phyloP scores from a whole-genome alignment of 1,284 basidiomycete genomes.

The Trichosporon ovoides region DNA sequence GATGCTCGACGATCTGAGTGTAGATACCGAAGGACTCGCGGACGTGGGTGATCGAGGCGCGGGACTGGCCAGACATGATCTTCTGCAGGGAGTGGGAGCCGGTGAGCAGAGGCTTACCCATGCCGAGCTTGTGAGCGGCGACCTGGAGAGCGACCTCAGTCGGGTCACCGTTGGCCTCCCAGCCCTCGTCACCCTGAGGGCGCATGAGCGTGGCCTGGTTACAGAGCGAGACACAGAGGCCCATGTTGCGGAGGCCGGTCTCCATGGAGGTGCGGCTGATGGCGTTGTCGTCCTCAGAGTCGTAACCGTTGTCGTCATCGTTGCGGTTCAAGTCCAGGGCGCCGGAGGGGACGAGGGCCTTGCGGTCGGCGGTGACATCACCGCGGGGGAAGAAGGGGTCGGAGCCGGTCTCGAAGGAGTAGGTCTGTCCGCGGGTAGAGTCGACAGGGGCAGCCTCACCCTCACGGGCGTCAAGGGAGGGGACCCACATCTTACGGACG shows the following conservation, averaged over 20 bases:
- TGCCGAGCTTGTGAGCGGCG: constrained; percentile 55
- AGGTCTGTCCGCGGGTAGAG: constrained; percentile 42
- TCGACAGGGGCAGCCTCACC: constrained; percentile 30
- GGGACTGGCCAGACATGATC: constrained; percentile 8
- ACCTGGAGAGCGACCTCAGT: constrained; percentile 65
- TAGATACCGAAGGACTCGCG: constrained; percentile 23
- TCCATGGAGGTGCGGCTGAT: constrained; percentile 33
- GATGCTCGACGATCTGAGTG: constrained; percentile 51
- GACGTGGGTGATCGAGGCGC: constrained; percentile 14
- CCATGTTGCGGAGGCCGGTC: constrained; percentile 45
- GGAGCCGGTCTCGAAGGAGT: constrained; percentile 47
- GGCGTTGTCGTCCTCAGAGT: constrained; percentile 19
- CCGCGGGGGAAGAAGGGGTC: constrained; percentile 52
- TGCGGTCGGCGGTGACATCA: constrained; percentile 32
- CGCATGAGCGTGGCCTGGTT: constrained; percentile 51
- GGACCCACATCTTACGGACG: constrained; percentile 58
- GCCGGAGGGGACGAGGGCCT: constrained; percentile 23
- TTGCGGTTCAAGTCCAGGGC: constrained; percentile 25
- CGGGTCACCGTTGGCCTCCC: constrained; percentile 65
- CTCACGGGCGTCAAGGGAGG: constrained; percentile 35
- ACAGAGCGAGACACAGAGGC: constrained; percentile 51
- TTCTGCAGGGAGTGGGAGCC: constrained; percentile 21
- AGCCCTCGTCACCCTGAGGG: constrained; percentile 50
- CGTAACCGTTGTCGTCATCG: constrained; percentile 15
- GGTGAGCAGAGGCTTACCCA: constrained; percentile 48